These are phyloP conservation scores for Fusarium sp. DNA, from an alignment of 2,329 filamentous ascomycete species.

Conservation along the genomic window DNA sequence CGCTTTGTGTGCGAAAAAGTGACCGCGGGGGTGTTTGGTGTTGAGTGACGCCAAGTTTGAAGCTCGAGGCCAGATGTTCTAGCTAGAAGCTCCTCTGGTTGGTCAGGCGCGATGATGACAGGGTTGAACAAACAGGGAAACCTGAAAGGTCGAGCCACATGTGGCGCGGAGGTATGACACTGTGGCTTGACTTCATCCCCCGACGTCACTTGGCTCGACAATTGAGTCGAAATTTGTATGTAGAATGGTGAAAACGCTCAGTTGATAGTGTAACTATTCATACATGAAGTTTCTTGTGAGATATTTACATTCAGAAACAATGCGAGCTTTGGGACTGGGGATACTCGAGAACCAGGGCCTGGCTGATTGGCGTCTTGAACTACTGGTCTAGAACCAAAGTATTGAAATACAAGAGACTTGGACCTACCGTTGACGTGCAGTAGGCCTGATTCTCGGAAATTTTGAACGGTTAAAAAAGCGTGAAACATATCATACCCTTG, in stretches of 20 bases:
- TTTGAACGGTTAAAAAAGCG: not conserved
- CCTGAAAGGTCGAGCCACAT: constrained; percentile 15
- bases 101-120: constrained; percentile 20
- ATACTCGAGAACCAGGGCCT: not conserved
- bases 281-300: not conserved
- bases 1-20: constrained; percentile 17
- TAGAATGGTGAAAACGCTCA: not conserved
- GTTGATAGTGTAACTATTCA: not conserved
- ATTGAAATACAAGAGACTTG: not conserved
- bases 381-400: not conserved
- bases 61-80: constrained; percentile 43
- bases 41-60: constrained; percentile 24
- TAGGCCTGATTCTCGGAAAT: not conserved
- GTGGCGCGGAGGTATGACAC: not conserved
- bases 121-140: constrained; percentile 13
- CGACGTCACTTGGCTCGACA: not conserved
- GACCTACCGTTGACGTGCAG: not conserved
- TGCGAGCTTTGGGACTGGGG: not conserved
- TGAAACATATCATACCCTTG: not conserved
- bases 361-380: not conserved
- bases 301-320: not conserved
- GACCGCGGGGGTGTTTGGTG: constrained; percentile 28
- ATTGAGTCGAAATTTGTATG: not conserved
- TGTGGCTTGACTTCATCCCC: constrained; percentile 47
- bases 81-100: constrained; percentile 38